phyloP scores from a whole-genome alignment of 169 alveolate species.

The Plasmodium knowlesi region DNA sequence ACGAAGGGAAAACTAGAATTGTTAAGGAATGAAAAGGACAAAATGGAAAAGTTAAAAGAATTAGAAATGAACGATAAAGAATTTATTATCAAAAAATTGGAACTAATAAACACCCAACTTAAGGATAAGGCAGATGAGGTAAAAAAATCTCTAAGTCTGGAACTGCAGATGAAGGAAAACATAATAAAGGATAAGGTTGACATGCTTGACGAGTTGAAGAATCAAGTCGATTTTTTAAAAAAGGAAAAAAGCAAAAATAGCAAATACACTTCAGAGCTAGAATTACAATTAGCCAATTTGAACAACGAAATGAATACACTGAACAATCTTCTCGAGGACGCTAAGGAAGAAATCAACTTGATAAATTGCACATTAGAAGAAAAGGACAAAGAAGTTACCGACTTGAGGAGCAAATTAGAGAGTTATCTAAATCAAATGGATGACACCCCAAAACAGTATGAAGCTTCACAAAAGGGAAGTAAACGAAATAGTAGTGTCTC shows the following conservation, averaged over 20 bases:
- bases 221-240: slow-evolving; percentile 25
- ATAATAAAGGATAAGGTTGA: slow-evolving; percentile 37
- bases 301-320: slow-evolving; percentile 61
- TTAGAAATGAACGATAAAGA: slow-evolving; percentile 54
- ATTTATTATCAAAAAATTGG: slow-evolving; percentile 53
- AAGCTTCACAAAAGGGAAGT: not conserved
- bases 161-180: slow-evolving; percentile 33
- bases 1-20: slow-evolving; percentile 23
- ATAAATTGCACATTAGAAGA: slow-evolving; percentile 7
- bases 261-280: slow-evolving; percentile 38
- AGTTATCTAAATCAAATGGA: not conserved
- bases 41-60: slow-evolving; percentile 54
- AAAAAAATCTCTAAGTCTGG: slow-evolving; percentile 16
- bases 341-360: slow-evolving; percentile 42
- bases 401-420: slow-evolving; percentile 3
- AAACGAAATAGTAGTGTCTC: not conserved
- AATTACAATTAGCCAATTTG: slow-evolving; percentile 32
- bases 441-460: not conserved
- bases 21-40: slow-evolving; percentile 27
- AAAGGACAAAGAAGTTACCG: slow-evolving; percentile 24
- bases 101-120: slow-evolving; percentile 37
- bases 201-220: slow-evolving; percentile 11
- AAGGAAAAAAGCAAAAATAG: slow-evolving; percentile 3
- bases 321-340: slow-evolving; percentile 26
- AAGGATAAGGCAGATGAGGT: slow-evolving; percentile 34